Evolutionary conservation across 257 asterid species (phyloP).

Genomic region (Vinca minor): DNA sequence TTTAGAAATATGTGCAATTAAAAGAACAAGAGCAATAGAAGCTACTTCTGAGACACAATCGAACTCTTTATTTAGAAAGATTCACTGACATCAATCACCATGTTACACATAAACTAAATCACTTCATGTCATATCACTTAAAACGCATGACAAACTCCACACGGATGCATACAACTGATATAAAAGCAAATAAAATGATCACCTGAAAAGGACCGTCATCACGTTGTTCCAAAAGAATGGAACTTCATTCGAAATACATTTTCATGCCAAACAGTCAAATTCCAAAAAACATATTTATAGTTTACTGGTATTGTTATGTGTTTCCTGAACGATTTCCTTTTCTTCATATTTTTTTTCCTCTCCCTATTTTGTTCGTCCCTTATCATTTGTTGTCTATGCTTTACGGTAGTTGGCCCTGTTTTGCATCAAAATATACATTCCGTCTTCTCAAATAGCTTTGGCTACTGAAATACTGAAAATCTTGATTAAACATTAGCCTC

Average conservation of each 20-base stretch:
- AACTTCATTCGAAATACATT: neutral
- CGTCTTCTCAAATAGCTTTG: neutral
- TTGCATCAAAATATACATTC: too few species aligned
- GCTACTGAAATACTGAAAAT: neutral
- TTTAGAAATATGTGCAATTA: neutral
- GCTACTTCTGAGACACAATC: neutral
- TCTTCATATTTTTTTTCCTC: neutral
- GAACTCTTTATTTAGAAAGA: neutral
- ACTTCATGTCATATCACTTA: neutral
- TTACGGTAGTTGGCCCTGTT: neutral
- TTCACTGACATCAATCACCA: neutral
- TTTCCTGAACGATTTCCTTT: neutral
- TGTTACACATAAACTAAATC: neutral
- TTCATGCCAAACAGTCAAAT: neutral
- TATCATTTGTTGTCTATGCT: neutral
- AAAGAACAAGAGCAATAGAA: neutral
- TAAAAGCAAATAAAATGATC: neutral
- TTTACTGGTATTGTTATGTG: neutral
- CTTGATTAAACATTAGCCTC: neutral
- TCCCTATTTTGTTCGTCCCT: neutral
- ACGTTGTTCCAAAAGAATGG: neutral
- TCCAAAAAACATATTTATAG: neutral
- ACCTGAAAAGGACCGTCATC: neutral
- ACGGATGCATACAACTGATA: neutral
- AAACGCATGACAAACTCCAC: neutral